These are phyloP conservation scores for Cordyceps tenuipes DNA, from an alignment of 2,329 filamentous ascomycete species.

Conservation along the genomic window DNA sequence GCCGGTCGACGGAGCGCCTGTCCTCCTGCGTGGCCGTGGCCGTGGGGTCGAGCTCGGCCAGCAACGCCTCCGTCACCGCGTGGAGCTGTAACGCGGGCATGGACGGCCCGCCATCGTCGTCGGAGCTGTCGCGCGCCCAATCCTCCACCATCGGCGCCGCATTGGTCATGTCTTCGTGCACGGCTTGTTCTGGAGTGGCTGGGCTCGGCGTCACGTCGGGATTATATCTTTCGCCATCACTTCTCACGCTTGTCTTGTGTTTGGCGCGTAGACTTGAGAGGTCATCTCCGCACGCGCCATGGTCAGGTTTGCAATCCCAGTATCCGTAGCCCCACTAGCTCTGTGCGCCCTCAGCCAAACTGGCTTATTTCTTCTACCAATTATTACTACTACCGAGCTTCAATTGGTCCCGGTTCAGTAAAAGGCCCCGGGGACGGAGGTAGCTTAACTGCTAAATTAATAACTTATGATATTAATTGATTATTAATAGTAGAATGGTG, in stretches of 20 bases:
- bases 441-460: too few relatives aligned
- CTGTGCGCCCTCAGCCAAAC: background rate
- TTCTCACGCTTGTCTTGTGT: background rate
- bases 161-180: background rate
- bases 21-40: background rate
- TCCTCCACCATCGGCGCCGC: background rate
- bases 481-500: background rate
- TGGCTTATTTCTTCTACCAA: too few relatives aligned
- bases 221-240: background rate
- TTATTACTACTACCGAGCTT: too few relatives aligned
- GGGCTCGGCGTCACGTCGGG: background rate
- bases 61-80: background rate
- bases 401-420: too few relatives aligned
- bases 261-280: background rate
- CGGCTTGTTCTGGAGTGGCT: background rate
- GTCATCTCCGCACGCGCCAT: background rate
- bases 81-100: background rate
- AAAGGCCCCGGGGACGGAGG: too few relatives aligned
- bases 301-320: background rate
- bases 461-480: background rate
- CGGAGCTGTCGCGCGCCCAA: conserved; percentile 1
- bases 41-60: background rate
- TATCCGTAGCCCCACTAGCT: background rate
- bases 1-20: background rate
- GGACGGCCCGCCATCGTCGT: background rate